Evolutionary conservation across 805 yeast species (phyloP), one percentile per base, ranked within the genome.

Genomic region (Saturnispora kantuleensis): DNA sequence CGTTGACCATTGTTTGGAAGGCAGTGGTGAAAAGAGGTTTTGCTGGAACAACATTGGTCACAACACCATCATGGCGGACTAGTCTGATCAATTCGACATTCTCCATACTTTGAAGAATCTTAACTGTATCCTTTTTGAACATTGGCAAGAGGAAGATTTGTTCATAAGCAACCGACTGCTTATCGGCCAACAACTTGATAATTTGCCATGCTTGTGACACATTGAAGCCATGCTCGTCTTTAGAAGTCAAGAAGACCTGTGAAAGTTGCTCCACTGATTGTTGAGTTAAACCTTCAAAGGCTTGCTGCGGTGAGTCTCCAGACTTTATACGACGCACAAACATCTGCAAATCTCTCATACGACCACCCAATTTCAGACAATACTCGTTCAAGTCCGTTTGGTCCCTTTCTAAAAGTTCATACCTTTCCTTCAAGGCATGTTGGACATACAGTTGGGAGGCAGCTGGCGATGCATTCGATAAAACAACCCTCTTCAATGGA

Each of bases 321-420:
- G 90, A 78, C 54, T 79, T 79, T 13, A 93, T 75, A 42, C 97
- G 81, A 58, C 97, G 75, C 1, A 83, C 83, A 63, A 86, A 88
- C 28, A 90, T 81, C 62, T 93, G 96, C 42, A 93, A 69, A 60
- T 93, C 98, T 38, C 88, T 70, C 89, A 90, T 84, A 50, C 98
- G 77, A 35, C 98, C 98, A 16, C 98, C 98, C 26, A 93, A 64
- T 10, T 95, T 94, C 26, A 67, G 76, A 31, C 89, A 64, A 30
- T 80, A 73, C 5, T 65, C 62, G 18, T 76, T 80, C 18, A 88
- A 68, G 9, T 69, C 70, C 10, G 56, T 55, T 8, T 56, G 61
- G 12, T 51, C 50, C 16, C 37, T 41, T n/a, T 31, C 31, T 7
- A 37, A 30, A 26, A 42, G 15, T 15, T 34, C 18, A 8, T 8